These are phyloP conservation scores for Brassica incana DNA, from an alignment of 345 rosid genomes.

Conservation along the genomic window DNA sequence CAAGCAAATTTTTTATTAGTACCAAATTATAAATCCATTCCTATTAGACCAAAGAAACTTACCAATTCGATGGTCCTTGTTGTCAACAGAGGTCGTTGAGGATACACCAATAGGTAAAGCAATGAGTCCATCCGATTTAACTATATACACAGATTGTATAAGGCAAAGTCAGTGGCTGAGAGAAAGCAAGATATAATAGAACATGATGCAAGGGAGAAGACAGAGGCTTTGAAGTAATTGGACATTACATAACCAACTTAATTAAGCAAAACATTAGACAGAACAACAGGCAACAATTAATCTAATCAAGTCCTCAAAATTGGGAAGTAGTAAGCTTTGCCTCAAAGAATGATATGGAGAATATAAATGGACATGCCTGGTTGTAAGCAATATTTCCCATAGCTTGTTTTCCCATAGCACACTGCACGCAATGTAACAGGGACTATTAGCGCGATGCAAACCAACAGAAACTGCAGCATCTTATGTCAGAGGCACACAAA, in stretches of 20 bases:
- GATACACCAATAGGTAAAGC: slow-evolving; percentile 88
- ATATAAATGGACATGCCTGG: slow-evolving; percentile 56
- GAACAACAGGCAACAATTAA: background rate
- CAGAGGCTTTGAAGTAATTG: background rate
- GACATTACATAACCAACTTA: slow-evolving; percentile 12
- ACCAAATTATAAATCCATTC: background rate
- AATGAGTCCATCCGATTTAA: slow-evolving; percentile 83
- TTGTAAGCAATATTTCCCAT: slow-evolving; percentile 97
- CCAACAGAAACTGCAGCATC: slow-evolving; percentile 8
- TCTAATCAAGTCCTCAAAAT: slow-evolving; percentile 9
- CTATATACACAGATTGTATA: slow-evolving; percentile 40
- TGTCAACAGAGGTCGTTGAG: slow-evolving; percentile 87
- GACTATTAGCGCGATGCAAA: slow-evolving; percentile 14
- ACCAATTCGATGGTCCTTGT: slow-evolving; percentile 95
- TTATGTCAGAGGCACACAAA: slow-evolving; percentile 35
- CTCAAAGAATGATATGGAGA: slow-evolving; percentile 5
- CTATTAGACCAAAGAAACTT: slow-evolving; percentile 22
- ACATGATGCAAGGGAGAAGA: background rate
- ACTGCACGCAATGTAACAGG: slow-evolving; percentile 45
- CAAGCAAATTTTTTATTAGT: slow-evolving; percentile 19
- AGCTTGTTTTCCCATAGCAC: slow-evolving; percentile 99
- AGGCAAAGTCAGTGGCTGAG: background rate
- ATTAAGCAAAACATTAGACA: slow-evolving; percentile 11
- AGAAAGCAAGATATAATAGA: slow-evolving; percentile 8
- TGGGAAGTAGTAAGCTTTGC: background rate